These are phyloP conservation scores for Cercospora sesami DNA, from an alignment of 2,329 filamentous ascomycete genomes.

Conservation along the genomic window DNA sequence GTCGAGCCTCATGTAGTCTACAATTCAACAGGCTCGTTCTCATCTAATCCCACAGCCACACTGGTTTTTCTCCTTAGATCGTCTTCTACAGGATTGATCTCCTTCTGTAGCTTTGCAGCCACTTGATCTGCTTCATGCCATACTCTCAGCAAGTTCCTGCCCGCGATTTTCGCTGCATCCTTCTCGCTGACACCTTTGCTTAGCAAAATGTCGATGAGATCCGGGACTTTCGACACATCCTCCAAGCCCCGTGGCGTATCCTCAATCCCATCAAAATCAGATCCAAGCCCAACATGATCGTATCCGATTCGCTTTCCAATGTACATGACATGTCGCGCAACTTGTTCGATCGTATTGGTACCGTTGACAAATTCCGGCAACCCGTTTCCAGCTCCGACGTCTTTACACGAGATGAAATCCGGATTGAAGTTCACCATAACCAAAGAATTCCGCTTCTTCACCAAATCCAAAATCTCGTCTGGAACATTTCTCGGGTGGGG, in stretches of 20 bases:
- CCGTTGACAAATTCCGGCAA: slow-evolving; percentile 66
- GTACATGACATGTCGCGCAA: slow-evolving; percentile 76
- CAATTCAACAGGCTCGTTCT: neutral
- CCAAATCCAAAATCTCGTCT: slow-evolving; percentile 75
- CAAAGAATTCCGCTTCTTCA: slow-evolving; percentile 70
- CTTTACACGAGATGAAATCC: slow-evolving; percentile 74
- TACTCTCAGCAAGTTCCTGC: slow-evolving; percentile 78
- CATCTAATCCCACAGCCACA: slow-evolving; percentile 5
- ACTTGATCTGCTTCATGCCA: slow-evolving; percentile 78
- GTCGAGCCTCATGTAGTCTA: slow-evolving; percentile 2
- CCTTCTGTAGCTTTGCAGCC: slow-evolving; percentile 63
- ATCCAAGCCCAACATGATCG: slow-evolving; percentile 82
- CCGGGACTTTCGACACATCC: slow-evolving; percentile 81
- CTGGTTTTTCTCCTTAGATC: slow-evolving; percentile 32
- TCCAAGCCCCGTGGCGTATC: slow-evolving; percentile 71
- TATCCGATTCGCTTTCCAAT: slow-evolving; percentile 83
- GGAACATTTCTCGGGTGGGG: slow-evolving; percentile 89
- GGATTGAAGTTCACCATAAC: slow-evolving; percentile 92
- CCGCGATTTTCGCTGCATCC: slow-evolving; percentile 73
- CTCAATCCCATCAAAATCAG: slow-evolving; percentile 81
- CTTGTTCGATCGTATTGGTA: slow-evolving; percentile 73
- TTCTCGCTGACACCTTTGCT: slow-evolving; percentile 70
- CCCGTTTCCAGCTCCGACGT: slow-evolving; percentile 55
- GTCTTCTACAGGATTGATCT: slow-evolving; percentile 48
- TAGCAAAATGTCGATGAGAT: slow-evolving; percentile 73